Conservation (phyloP, 495 filamentous ascomycete genomes). For the Mytilinidion resinicola region DNA sequence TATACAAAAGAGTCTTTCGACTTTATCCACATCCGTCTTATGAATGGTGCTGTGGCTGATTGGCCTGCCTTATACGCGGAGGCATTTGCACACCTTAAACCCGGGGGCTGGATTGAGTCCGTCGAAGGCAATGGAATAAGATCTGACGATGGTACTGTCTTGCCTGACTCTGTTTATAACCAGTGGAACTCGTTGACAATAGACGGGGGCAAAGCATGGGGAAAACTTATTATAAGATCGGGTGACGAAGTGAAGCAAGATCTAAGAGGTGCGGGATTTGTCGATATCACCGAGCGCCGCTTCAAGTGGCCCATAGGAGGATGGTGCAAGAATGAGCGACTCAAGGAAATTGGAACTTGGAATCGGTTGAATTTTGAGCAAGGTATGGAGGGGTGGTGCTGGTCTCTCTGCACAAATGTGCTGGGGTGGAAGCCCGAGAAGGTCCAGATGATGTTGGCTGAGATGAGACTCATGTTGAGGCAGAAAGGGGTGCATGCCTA, state of each 20-base stretch:
- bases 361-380: not conserved
- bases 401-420: not conserved
- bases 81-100: not conserved
- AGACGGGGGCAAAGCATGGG: not conserved
- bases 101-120: not conserved
- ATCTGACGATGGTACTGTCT: not conserved
- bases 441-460: too few relatives aligned
- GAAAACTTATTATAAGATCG: not conserved
- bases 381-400: not conserved
- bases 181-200: not conserved
- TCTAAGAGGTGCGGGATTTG: constrained; percentile 18
- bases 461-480: too few relatives aligned
- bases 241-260: not conserved
- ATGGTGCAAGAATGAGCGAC: constrained; percentile 21
- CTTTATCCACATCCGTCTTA: not conserved
- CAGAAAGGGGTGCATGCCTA: too few relatives aligned
- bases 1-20: not conserved
- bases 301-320: constrained; percentile 19
- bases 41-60: not conserved
- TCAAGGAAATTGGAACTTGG: constrained; percentile 16
- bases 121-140: not conserved
- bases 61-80: not conserved
- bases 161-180: not conserved
- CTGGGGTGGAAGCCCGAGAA: not conserved
- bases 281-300: constrained; percentile 5